Base-by-base conservation (phyloP, 345 rosid species). In the Heritiera littoralis region DNA sequence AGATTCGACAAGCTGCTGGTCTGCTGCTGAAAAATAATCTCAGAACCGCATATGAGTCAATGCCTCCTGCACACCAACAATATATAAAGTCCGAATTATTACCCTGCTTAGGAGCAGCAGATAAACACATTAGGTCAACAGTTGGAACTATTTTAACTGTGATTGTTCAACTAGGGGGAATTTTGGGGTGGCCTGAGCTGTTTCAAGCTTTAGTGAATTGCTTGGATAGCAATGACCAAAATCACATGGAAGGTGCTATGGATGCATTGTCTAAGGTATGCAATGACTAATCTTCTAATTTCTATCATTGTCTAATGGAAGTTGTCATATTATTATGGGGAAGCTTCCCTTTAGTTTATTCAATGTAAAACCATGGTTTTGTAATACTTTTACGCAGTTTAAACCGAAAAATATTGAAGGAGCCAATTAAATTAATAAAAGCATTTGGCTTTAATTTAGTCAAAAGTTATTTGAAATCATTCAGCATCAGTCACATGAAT, bases 231-330 rank as follows among this genome's bases (percentile, higher is more conserved):
- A 90, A 90, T 86, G 93, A 93, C 38, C 79, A 85, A 6, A 88
- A 97, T 87, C 97, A 90, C 81, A 97, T 91, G 97, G 97, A 92
- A 86, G 98, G 98, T 73, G 98, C 97, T 3, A 93, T 94, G 98
- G 98, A 97, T 87, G 97, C 98, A 9, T 83, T 94, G 77, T 94
- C 98, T 15, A 97, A 93, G 99, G 98, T 94, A 83, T 83, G 76
- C 59, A 9, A 20, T 68, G 87, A 54, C 88, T 96, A 56, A 97
- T 93, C 86, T 82, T 28, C 56, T 48, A 64, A 32, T 66, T 77
- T 65, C 48, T 38, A 5, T 12, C 70, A 64, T 51, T 8, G 40
- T 38, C 51, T 63, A 65, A 77, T 77, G 30, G 59, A 77, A 38
- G 72, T 65, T 0, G 11, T 23, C 66, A 20, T 58, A 43, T 60